These are phyloP conservation scores for Lipomyces mesembrius DNA, from an alignment of 805 yeast genomes.

Conservation along the genomic window DNA sequence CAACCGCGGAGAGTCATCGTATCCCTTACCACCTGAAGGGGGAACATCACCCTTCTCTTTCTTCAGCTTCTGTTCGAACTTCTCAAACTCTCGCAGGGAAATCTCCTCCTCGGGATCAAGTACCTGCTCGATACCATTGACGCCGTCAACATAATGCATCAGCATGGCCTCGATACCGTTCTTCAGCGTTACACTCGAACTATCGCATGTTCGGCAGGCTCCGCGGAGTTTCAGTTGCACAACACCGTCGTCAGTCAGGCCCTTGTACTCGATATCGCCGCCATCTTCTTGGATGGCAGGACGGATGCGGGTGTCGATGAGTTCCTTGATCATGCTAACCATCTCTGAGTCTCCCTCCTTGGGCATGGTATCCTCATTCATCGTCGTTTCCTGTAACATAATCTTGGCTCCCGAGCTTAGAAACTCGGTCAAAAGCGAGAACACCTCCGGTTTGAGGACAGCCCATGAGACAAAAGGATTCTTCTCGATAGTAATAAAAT, in stretches of 20 bases:
- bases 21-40: slow-evolving; percentile 13
- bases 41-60: slow-evolving; percentile 37
- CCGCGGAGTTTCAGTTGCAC: slow-evolving; percentile 91
- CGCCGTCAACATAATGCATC: slow-evolving; percentile 95
- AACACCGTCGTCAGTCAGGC: slow-evolving; percentile 84
- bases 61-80: slow-evolving; percentile 67
- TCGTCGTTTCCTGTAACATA: slow-evolving; percentile 42
- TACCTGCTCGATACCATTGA: slow-evolving; percentile 84
- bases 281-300: slow-evolving; percentile 99
- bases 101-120: slow-evolving; percentile 76
- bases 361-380: slow-evolving; percentile 51
- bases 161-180: slow-evolving; percentile 98
- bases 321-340: slow-evolving; percentile 85
- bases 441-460: slow-evolving; percentile 67
- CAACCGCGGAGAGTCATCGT: slow-evolving; percentile 11
- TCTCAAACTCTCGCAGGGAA: slow-evolving; percentile 81
- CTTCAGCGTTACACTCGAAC: slow-evolving; percentile 88
- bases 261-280: slow-evolving; percentile 90
- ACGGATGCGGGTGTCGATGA: slow-evolving; percentile 90
- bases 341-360: slow-evolving; percentile 77
- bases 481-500: slow-evolving; percentile 84
- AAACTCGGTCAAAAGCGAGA: slow-evolving; percentile 54
- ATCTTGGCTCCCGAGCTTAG: slow-evolving; percentile 57
- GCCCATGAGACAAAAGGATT: slow-evolving; percentile 66
- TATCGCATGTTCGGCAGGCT: slow-evolving; percentile 92